Base-by-base conservation (phyloP, 805 yeast species). In the Yamadazyma nakazawae region DNA sequence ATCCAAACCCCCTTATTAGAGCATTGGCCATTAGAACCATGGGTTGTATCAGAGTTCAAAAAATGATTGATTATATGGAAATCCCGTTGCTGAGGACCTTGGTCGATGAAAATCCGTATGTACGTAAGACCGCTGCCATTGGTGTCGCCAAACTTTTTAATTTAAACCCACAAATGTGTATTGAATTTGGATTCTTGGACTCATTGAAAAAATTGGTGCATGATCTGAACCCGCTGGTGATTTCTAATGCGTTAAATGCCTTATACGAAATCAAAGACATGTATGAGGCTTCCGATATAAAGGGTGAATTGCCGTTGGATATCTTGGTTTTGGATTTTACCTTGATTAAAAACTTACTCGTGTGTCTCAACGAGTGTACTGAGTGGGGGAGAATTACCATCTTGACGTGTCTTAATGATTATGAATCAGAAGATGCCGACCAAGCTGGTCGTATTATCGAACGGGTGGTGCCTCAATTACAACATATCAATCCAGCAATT, bases 371-470 rank as follows among this genome's bases (percentile, higher is more conserved):
- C 64, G 99, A 94, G 68, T 92, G 98, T 68, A 91, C 98, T 0
- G 99, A 94, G 69, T 94, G 99, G 99, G 99, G 99, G 10, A 79
- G 99, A 59, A 86, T 94, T 54, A 81, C 97, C 1, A 87, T 94
- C 37, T 74, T 94, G 49, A 80, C 87, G 1, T 90, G 96, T 1
- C 68, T 94, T 53, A 76, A 89, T 6, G 91, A 85, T 39, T 92
- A 84, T 62, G 61, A 71, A 5, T 74, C 95, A 0, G 57, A 61
- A 1, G 79, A 75, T 39, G 62, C 70, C 2, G 70, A 76, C 13
- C 96, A 91, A 61, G 90, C 96, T 2, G 81, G 78, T 50, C 90
- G 88, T 59, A 88, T 92, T 45, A 79, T 92, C 51, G 97, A 92
- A 58, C 77, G 96, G 52, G 90, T 89, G 9, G 79, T 88, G 9